These are phyloP conservation scores for Daldinia bambusicola DNA, from an alignment of 495 filamentous ascomycete genomes.

Conservation along the genomic window DNA sequence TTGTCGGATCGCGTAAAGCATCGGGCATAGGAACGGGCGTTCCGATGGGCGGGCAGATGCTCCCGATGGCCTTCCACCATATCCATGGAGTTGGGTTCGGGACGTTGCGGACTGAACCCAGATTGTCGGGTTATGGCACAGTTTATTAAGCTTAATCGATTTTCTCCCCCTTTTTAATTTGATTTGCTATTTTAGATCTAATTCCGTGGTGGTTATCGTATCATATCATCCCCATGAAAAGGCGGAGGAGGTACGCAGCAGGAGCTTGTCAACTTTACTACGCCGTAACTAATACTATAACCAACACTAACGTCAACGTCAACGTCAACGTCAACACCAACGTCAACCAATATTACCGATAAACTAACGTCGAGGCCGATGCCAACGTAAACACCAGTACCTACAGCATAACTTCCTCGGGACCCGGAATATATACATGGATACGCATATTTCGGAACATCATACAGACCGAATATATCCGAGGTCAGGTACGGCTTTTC, in stretches of 20 bases:
- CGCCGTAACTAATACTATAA: background rate
- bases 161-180: conserved; percentile 14
- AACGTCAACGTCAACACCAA: background rate
- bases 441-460: background rate
- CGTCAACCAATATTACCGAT: too few relatives aligned
- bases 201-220: background rate
- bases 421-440: background rate
- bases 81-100: conserved; percentile 39
- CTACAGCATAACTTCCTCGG: background rate
- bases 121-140: conserved; percentile 38
- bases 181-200: background rate
- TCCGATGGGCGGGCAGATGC: conserved; percentile 10
- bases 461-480: background rate
- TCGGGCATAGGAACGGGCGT: background rate
- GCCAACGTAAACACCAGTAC: too few relatives aligned
- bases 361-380: too few relatives aligned
- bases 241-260: background rate
- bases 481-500: background rate
- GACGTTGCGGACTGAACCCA: conserved; percentile 26
- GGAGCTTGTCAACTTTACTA: background rate
- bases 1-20: background rate
- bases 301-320: background rate
- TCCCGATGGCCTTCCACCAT: conserved; percentile 19
- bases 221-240: background rate
- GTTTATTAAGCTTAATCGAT: conserved; percentile 26